These are phyloP conservation scores for Onygena corvina DNA, from an alignment of 2,329 filamentous ascomycete genomes.

Conservation along the genomic window DNA sequence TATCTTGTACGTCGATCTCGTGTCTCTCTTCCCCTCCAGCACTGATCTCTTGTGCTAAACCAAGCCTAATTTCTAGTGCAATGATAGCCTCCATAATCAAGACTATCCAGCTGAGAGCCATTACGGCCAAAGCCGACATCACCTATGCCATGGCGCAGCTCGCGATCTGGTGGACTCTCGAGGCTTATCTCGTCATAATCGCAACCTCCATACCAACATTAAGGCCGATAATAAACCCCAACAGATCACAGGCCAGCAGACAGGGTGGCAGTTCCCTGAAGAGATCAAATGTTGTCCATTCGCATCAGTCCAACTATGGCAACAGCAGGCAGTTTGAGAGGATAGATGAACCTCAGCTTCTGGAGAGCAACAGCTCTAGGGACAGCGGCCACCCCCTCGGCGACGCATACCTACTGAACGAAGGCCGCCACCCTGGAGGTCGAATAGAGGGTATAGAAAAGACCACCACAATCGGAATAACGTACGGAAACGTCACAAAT, in stretches of 20 bases:
- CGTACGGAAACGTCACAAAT: neutral
- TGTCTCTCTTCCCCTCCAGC: neutral
- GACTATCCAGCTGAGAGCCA: slow-evolving; percentile 8
- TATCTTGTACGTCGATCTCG: slow-evolving; percentile 8
- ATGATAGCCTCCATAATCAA: slow-evolving; percentile 13
- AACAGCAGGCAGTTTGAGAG: neutral
- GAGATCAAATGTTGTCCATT: neutral
- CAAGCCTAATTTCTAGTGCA: slow-evolving; percentile 1
- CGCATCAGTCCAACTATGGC: neutral
- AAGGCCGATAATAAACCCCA: slow-evolving; percentile 8
- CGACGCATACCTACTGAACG: neutral
- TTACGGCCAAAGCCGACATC: slow-evolving; percentile 9
- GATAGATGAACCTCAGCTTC: neutral
- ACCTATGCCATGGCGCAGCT: slow-evolving; percentile 11
- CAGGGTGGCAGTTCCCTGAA: neutral
- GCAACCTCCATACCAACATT: slow-evolving; percentile 13
- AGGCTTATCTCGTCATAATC: slow-evolving; percentile 15
- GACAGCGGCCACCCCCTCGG: neutral
- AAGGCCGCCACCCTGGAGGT: neutral
- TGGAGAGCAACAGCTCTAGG: neutral
- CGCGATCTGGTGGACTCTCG: slow-evolving; percentile 9
- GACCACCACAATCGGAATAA: neutral
- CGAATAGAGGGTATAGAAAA: neutral
- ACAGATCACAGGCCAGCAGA: neutral
- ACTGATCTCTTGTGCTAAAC: too few relatives aligned